phyloP scores from a whole-genome alignment of 352 stramenopile genomes.

The Thraustochytrium sp. region DNA sequence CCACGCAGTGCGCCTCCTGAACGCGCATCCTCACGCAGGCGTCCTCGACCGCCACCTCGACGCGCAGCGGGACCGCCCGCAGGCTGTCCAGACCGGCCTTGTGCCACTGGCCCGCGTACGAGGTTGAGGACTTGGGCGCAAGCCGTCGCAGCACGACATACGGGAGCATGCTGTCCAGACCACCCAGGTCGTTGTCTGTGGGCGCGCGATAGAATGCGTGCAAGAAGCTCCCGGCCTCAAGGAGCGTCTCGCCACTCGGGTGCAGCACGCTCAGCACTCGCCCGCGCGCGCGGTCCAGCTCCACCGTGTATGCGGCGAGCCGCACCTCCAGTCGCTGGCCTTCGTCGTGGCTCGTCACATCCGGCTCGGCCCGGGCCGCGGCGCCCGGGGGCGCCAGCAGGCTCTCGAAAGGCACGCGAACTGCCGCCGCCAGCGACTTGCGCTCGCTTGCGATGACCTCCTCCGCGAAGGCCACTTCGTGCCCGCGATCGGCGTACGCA shows the following conservation, averaged over 20 bases:
- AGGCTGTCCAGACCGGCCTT: slow-evolving; percentile 2
- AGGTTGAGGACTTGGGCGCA: background rate
- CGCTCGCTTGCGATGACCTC: background rate
- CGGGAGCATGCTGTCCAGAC: slow-evolving; percentile 30
- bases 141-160: background rate
- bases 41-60: no score
- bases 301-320: background rate
- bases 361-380: background rate
- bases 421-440: background rate
- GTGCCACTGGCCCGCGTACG: background rate
- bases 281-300: background rate
- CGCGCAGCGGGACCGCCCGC: background rate
- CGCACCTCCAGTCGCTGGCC: background rate
- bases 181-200: slow-evolving; percentile 53
- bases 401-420: background rate
- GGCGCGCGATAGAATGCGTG: slow-evolving; percentile 50
- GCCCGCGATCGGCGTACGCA: background rate
- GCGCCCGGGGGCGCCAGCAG: background rate
- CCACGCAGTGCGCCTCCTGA: no score
- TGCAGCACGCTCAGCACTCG: background rate
- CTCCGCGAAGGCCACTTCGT: background rate
- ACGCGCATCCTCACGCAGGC: no score
- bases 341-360: background rate
- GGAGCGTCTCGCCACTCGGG: background rate
- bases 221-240: slow-evolving; percentile 1